Conservation (phyloP, 805 yeast genomes). For the Sugiyamaella boreocaroliniensis region DNA sequence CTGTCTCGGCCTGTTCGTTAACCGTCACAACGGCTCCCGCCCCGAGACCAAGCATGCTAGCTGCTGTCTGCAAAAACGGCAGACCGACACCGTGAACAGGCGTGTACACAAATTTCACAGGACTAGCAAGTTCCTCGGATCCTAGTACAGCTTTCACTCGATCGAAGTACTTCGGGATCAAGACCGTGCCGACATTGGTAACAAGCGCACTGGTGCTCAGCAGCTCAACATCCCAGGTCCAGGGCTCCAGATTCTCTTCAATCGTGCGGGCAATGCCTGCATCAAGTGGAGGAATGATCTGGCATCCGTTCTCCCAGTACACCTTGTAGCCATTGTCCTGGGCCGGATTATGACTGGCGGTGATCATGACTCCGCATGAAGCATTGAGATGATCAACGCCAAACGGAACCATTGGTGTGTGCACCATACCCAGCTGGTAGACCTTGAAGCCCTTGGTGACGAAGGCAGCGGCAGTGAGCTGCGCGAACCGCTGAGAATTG, state of each 20-base stretch:
- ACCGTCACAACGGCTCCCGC: constrained; percentile 39
- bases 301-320: constrained; percentile 90
- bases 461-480: constrained; percentile 70
- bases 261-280: constrained; percentile 60
- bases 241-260: constrained; percentile 52
- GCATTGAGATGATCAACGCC: constrained; percentile 59
- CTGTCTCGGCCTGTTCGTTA: constrained; percentile 61
- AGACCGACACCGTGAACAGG: constrained; percentile 95
- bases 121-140: not conserved
- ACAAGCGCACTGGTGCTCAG: constrained; percentile 34
- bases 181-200: constrained; percentile 16
- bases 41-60: constrained; percentile 34
- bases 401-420: constrained; percentile 92
- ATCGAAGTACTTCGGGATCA: constrained; percentile 13
- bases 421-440: constrained; percentile 41
- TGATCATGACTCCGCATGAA: constrained; percentile 83
- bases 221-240: constrained; percentile 43
- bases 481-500: constrained; percentile 74
- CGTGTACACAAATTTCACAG: constrained; percentile 59
- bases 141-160: constrained; percentile 7
- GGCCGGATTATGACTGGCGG: constrained; percentile 57
- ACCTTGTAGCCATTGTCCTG: constrained; percentile 90
- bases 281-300: constrained; percentile 91
- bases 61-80: constrained; percentile 45
- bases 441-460: constrained; percentile 62